A percentile compares a stretch with the other conserved stretches of the same genome.
These are phyloP conservation scores for Plenodomus lindquistii DNA, from an alignment of 2,329 filamentous ascomycete genomes.

Conservation along the genomic window DNA sequence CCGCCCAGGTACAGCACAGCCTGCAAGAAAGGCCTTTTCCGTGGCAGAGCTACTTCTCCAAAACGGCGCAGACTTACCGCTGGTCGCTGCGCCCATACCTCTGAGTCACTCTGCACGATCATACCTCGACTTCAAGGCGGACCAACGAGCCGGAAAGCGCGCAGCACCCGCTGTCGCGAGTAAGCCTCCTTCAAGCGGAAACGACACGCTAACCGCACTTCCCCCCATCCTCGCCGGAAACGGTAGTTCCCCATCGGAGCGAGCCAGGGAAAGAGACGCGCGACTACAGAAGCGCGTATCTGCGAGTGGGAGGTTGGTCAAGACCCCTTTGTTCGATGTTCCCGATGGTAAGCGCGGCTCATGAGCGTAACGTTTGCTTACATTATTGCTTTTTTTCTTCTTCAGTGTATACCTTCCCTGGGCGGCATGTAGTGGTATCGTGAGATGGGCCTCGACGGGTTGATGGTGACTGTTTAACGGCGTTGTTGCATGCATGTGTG, in stretches of 20 bases:
- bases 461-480: conserved; percentile 16
- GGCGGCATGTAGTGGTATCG: conserved; percentile 30
- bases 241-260: conserved; percentile 44
- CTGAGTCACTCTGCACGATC: conserved; percentile 77
- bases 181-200: conserved; percentile 48
- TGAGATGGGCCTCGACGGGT: conserved; percentile 35
- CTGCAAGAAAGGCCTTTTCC: conserved; percentile 66
- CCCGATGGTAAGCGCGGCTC: conserved; percentile 42
- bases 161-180: conserved; percentile 51
- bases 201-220: conserved; percentile 66
- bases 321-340: conserved; percentile 32
- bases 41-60: conserved; percentile 90
- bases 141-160: conserved; percentile 48
- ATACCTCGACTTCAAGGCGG: conserved; percentile 80
- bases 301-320: conserved; percentile 47
- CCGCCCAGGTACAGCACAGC: conserved; percentile 47
- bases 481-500: neutral
- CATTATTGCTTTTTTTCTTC: conserved; percentile 26
- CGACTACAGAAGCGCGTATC: conserved; percentile 47
- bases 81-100: conserved; percentile 75
- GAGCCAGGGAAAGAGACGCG: conserved; percentile 42
- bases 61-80: conserved; percentile 88
- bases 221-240: conserved; percentile 55
- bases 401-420: conserved; percentile 43
- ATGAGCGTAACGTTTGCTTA: conserved; percentile 34